Conservation (phyloP, 2,329 filamentous ascomycete genomes). For the Microcyclospora tardicrescens region DNA sequence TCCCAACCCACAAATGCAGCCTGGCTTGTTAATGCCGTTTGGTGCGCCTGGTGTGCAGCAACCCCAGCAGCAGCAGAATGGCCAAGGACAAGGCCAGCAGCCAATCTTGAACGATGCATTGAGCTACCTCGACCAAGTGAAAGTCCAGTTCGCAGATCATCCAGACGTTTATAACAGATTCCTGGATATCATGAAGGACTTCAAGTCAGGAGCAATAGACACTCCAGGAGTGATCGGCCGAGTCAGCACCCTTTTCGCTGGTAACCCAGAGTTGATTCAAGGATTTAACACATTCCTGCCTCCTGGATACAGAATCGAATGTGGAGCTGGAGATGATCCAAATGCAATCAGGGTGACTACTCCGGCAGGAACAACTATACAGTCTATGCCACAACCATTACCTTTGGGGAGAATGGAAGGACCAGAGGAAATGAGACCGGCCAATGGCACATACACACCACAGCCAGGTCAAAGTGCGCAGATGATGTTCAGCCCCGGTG, state of each 20-base stretch:
- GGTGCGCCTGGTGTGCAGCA: conserved; percentile 20
- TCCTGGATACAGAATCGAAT: conserved; percentile 90
- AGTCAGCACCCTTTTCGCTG: conserved; percentile 89
- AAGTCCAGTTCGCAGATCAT: conserved; percentile 93
- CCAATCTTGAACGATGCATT: conserved; percentile 78
- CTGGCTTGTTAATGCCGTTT: conserved; percentile 33
- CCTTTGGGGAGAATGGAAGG: conserved; percentile 25
- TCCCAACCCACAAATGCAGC: conserved; percentile 34
- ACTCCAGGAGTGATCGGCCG: conserved; percentile 95
- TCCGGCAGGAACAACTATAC: conserved; percentile 90
- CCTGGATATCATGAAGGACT: conserved; percentile 98
- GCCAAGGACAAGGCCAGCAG: conserved; percentile 63
- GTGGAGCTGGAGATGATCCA: conserved; percentile 82
- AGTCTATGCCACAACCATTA: conserved; percentile 56
- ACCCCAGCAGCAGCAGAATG: conserved; percentile 21
- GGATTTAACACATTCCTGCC: conserved; percentile 97
- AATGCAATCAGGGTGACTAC: conserved; percentile 96
- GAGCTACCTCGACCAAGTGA: conserved; percentile 95
- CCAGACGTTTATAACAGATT: conserved; percentile 96
- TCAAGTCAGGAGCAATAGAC: conserved; percentile 96
- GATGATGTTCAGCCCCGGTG: conserved; percentile 33
- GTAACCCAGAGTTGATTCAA: conserved; percentile 77
- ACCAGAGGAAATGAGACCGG: conserved; percentile 9
- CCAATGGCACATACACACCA: conserved; percentile 28
- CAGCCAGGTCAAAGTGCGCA: conserved; percentile 24